phyloP scores from a whole-genome alignment of 805 yeast species.

The Wickerhamiella siamensis region DNA sequence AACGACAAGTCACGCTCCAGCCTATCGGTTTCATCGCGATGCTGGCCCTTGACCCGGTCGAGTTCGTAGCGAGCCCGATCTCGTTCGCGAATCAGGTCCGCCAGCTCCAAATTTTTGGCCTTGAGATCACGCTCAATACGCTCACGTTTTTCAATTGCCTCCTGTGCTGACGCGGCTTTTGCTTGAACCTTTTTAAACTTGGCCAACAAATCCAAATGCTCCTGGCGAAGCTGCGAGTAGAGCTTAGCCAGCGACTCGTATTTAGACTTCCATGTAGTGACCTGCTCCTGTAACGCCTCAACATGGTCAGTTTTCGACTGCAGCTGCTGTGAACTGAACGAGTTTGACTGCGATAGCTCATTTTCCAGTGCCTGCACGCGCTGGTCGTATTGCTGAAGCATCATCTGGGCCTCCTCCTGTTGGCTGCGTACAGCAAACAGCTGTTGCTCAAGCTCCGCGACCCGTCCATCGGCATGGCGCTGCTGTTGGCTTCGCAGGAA shows the following conservation, averaged over 20 bases:
- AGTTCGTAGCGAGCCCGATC: conserved; percentile 77
- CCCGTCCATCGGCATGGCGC: conserved; percentile 62
- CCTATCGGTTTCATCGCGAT: conserved; percentile 49
- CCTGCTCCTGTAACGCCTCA: conserved; percentile 55
- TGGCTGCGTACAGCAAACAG: conserved; percentile 60
- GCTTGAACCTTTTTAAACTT: conserved; percentile 72
- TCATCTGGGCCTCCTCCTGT: conserved; percentile 69
- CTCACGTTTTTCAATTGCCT: conserved; percentile 72
- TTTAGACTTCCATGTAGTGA: conserved; percentile 64
- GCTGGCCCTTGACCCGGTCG: conserved; percentile 52
- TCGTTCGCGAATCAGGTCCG: conserved; percentile 77
- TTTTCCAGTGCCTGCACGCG: conserved; percentile 69
- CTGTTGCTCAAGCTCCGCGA: conserved; percentile 71
- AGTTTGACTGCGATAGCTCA: conserved; percentile 47
- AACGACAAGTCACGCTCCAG: conserved; percentile 52
- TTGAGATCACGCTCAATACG: conserved; percentile 69
- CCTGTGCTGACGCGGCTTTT: conserved; percentile 81
- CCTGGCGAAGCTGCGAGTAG: conserved; percentile 83
- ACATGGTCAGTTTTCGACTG: conserved; percentile 65
- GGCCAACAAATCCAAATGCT: conserved; percentile 64
- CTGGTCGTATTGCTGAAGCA: conserved; percentile 76
- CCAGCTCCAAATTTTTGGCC: conserved; percentile 73
- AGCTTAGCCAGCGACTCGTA: conserved; percentile 81
- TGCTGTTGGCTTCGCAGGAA: conserved; percentile 34
- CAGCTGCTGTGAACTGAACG: conserved; percentile 57